Conservation (phyloP, 2,329 filamentous ascomycete species). For the Talaromyces verruculosus region DNA sequence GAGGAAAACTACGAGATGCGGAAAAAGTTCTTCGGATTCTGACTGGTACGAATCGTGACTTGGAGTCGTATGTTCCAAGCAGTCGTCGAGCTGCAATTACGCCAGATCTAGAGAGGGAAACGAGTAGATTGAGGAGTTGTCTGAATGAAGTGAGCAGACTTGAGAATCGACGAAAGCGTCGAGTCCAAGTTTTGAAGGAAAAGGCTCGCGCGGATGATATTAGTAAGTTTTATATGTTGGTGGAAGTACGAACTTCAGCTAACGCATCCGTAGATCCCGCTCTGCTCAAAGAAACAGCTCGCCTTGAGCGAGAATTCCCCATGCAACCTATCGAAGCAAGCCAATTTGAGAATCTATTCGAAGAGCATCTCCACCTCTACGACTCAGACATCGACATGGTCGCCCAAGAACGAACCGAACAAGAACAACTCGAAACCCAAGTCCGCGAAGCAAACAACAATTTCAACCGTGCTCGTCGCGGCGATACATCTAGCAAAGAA, state of each 20-base stretch:
- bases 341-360: slow-evolving; percentile 90
- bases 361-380: slow-evolving; percentile 76
- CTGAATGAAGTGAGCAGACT: slow-evolving; percentile 84
- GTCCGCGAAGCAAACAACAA: slow-evolving; percentile 74
- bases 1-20: slow-evolving; percentile 74
- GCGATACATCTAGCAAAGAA: slow-evolving; percentile 67
- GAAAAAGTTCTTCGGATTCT: slow-evolving; percentile 74
- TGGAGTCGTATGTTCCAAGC: slow-evolving; percentile 87
- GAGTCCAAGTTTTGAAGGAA: slow-evolving; percentile 73
- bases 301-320: slow-evolving; percentile 81
- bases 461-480: slow-evolving; percentile 70
- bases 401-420: slow-evolving; percentile 70
- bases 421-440: slow-evolving; percentile 68
- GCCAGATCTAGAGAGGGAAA: slow-evolving; percentile 74
- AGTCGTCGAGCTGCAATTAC: slow-evolving; percentile 77
- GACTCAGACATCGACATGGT: slow-evolving; percentile 73
- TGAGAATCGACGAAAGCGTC: slow-evolving; percentile 75
- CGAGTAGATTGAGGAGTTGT: slow-evolving; percentile 71
- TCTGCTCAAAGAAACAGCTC: slow-evolving; percentile 76
- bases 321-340: slow-evolving; percentile 80
- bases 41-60: slow-evolving; percentile 72
- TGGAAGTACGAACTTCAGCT: not conserved
- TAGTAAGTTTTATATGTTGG: slow-evolving; percentile 49
- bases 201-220: slow-evolving; percentile 87
- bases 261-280: slow-evolving; percentile 57